These are phyloP conservation scores for Bryum argenteum DNA, from an alignment of 225 moss, liverwort and hornwort genomes.

Conservation along the genomic window DNA sequence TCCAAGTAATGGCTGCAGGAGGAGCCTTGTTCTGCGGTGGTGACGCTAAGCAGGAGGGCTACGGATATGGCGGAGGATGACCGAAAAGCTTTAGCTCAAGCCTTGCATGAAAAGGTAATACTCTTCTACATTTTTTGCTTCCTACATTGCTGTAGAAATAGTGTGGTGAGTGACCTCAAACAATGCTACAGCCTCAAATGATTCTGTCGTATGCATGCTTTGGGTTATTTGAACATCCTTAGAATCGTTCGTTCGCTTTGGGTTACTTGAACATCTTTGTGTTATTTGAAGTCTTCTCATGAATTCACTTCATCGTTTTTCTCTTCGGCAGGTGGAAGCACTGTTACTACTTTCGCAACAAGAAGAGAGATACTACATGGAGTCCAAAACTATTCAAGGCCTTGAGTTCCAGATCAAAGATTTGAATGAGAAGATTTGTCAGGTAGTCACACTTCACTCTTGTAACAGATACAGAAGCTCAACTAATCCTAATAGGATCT, in stretches of 20 bases:
- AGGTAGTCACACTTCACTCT: slow-evolving; percentile 54
- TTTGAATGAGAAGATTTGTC: slow-evolving; percentile 76
- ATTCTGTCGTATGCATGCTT: slow-evolving; percentile 23
- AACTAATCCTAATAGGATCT: background rate
- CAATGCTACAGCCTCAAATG: background rate
- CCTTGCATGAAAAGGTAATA: slow-evolving; percentile 86
- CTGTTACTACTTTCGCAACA: slow-evolving; percentile 91
- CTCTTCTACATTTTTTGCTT: background rate
- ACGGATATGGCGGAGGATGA: slow-evolving; percentile 65
- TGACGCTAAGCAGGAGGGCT: slow-evolving; percentile 40
- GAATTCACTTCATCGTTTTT: slow-evolving; percentile 7
- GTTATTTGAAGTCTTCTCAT: slow-evolving; percentile 11
- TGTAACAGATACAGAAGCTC: slow-evolving; percentile 3
- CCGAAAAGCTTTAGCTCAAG: slow-evolving; percentile 80
- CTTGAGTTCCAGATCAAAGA: slow-evolving; percentile 77
- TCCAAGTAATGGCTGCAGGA: slow-evolving; percentile 33
- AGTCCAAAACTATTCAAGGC: slow-evolving; percentile 73
- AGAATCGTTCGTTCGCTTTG: too few relatives aligned
- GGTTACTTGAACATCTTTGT: slow-evolving; percentile 17
- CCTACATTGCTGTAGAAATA: background rate
- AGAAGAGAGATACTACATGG: slow-evolving; percentile 90
- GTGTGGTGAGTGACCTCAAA: slow-evolving; percentile 11
- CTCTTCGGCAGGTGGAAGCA: slow-evolving; percentile 72
- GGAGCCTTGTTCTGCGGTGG: slow-evolving; percentile 47
- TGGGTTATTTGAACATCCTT: background rate